Base-by-base conservation (phyloP, 1,284 basidiomycete genomes). In the Wolfiporia cocos region DNA sequence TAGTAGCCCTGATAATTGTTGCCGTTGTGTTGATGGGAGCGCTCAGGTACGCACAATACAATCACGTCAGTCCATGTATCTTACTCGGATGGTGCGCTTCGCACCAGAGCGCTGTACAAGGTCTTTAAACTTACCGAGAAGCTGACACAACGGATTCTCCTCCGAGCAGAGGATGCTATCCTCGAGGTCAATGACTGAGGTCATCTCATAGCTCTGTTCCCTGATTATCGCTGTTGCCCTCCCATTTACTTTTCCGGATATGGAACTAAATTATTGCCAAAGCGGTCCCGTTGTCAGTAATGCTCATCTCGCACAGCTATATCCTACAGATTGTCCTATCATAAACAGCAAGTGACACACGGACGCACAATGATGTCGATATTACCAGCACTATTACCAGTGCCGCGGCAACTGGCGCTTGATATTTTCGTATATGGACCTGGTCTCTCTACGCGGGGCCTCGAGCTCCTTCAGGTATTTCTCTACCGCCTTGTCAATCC, bases 151-250 rank as follows among this genome's bases (percentile, higher is more conserved):
- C 70, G 75, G 17, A 41, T 83, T n/a, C 66, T 90, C 15, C 62
- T 77, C 5, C 76, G 81, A 28, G 83, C 85, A 4, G 86, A 90
- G 56, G 81, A 86, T 58, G 79, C 78, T 2, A 88, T 90, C 44
- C 65, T 89, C 32, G 86, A 90, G 61, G 86, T 88, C 24, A 71
- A 40, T 24, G n/a, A n/a, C n/a, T n/a, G n/a, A n/a, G n/a, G n/a
- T n/a, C 54, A 42, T 49, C 18, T 18, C 17, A 35, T 35, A 20
- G 4, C 9, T 38, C 5, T 33, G 33, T 34, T 35, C 6, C 33
- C 29, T 20, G 7, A 9, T 42, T 36, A 14, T 33, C 30, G 14
- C 15, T 31, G 28, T 22, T 31, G 5, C 28, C 5, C 21, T 12
- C 14, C 12, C 28, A n/a, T 42, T 17, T 17, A 19, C 24, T 34